phyloP scores from a whole-genome alignment of 1,284 basidiomycete genomes.

The Puccinia hordei region DNA sequence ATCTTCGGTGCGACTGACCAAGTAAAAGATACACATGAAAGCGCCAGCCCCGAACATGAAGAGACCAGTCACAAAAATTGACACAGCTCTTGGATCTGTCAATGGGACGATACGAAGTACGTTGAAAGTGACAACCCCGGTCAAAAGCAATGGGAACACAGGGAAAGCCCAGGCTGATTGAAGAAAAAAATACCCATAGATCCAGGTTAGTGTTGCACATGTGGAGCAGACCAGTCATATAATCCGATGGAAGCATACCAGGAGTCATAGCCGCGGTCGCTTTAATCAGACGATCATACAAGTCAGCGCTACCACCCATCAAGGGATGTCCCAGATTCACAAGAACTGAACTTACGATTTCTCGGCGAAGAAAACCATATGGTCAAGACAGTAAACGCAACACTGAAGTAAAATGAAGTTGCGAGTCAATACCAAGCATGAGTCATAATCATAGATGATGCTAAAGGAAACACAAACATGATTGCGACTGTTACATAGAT shows the following conservation, averaged over 20 bases:
- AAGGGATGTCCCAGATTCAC: too few relatives aligned
- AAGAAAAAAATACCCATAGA: not conserved
- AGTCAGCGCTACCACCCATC: not conserved
- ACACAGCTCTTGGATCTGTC: slow-evolving; percentile 18
- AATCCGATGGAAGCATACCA: not conserved
- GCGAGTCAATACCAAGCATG: not conserved
- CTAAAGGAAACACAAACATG: slow-evolving; percentile 2
- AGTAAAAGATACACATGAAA: slow-evolving; percentile 47
- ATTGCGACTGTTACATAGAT: slow-evolving; percentile 24
- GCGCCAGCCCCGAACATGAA: slow-evolving; percentile 37
- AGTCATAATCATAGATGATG: not conserved
- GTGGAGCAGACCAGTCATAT: not conserved
- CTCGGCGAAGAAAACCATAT: slow-evolving; percentile 47
- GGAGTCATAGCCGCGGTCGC: slow-evolving; percentile 35
- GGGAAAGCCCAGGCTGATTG: slow-evolving; percentile 41
- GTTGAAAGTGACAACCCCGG: slow-evolving; percentile 31
- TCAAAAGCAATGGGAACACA: slow-evolving; percentile 43
- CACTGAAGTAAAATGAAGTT: not conserved
- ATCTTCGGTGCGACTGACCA: slow-evolving; percentile 5
- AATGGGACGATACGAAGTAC: slow-evolving; percentile 31
- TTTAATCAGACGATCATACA: slow-evolving; percentile 2
- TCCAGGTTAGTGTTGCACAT: not conserved
- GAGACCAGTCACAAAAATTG: slow-evolving; percentile 27
- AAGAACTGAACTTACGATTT: slow-evolving; percentile 27
- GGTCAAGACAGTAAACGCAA: slow-evolving; percentile 32